Evolutionary conservation across 23 red algal genomes (phyloP).

Genomic region (Gracilaria gracilis): DNA sequence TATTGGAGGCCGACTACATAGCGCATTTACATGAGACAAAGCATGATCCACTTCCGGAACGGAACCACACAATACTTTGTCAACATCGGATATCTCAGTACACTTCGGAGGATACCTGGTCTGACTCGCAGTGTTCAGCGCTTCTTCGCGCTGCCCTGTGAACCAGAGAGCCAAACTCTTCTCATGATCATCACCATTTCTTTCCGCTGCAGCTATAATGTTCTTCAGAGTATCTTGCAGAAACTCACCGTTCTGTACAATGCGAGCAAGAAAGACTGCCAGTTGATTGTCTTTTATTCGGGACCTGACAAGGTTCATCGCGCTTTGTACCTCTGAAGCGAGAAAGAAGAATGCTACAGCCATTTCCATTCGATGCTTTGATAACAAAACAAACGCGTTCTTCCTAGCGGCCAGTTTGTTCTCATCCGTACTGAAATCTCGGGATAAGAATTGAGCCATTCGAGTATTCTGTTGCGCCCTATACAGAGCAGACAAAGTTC

Average conservation of each 20-base stretch:
- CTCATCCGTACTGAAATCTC: conserved; percentile 47
- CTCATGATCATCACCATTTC: conserved; percentile 43
- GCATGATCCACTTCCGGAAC: conserved; percentile 49
- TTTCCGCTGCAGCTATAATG: conserved; percentile 7
- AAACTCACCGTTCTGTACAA: conserved; percentile 31
- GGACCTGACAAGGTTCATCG: conserved; percentile 42
- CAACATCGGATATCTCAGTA: not conserved
- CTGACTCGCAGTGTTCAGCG: conserved; percentile 39
- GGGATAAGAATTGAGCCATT: conserved; percentile 67
- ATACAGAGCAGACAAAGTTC: conserved; percentile 67
- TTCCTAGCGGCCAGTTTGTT: conserved; percentile 78
- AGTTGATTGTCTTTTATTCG: conserved; percentile 79
- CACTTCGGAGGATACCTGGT: conserved; percentile 28
- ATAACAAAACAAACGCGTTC: conserved; percentile 86
- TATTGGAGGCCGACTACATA: conserved; percentile 54
- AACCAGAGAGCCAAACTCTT: conserved; percentile 82
- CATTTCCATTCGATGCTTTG: conserved; percentile 78
- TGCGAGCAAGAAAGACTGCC: conserved; percentile 69
- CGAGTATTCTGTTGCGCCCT: conserved; percentile 54
- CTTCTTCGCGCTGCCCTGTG: conserved; percentile 42
- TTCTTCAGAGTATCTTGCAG: conserved; percentile 43
- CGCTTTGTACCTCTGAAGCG: conserved; percentile 59
- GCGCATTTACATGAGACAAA: conserved; percentile 47
- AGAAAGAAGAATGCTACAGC: conserved; percentile 85
- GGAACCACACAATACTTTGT: conserved; percentile 16